Evolutionary conservation across 768 basidiomycete species (phyloP).

Genomic region (Galerina marginata): DNA sequence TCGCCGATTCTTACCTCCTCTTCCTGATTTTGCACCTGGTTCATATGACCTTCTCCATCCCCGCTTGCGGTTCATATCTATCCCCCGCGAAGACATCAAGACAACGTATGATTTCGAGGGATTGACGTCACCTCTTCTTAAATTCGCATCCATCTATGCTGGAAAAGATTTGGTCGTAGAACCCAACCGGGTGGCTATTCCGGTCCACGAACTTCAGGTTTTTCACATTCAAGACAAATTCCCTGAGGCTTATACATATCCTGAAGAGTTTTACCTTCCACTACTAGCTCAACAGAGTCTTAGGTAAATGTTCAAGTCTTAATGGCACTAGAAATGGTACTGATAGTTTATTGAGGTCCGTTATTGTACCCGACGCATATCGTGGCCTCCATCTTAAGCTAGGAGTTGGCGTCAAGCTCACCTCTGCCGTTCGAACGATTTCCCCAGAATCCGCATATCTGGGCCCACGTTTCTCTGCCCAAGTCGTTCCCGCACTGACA

Average conservation of each 20-base stretch:
- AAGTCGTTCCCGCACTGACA: constrained; percentile 53
- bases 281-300: constrained; percentile 60
- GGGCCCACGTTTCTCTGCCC: constrained; percentile 58
- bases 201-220: constrained; percentile 62
- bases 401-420: constrained; percentile 59
- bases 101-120: constrained; percentile 58
- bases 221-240: constrained; percentile 56
- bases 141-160: constrained; percentile 43
- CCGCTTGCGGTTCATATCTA: constrained; percentile 50
- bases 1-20: constrained; percentile 55
- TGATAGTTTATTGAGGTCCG: constrained; percentile 42
- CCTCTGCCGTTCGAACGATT: constrained; percentile 62
- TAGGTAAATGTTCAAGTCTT: constrained; percentile 37
- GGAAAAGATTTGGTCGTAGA: constrained; percentile 38
- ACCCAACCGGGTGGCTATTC: constrained; percentile 46
- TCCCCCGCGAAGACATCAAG: constrained; percentile 48
- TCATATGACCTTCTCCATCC: constrained; percentile 55
- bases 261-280: constrained; percentile 46
- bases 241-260: constrained; percentile 47
- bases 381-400: constrained; percentile 56
- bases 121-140: constrained; percentile 45
- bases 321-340: neutral
- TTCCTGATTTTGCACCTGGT: constrained; percentile 50
- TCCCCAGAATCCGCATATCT: constrained; percentile 63
- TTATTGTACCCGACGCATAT: constrained; percentile 53